These are phyloP conservation scores for Cenococcum geophilum DNA, from an alignment of 495 filamentous ascomycete genomes.

Conservation along the genomic window DNA sequence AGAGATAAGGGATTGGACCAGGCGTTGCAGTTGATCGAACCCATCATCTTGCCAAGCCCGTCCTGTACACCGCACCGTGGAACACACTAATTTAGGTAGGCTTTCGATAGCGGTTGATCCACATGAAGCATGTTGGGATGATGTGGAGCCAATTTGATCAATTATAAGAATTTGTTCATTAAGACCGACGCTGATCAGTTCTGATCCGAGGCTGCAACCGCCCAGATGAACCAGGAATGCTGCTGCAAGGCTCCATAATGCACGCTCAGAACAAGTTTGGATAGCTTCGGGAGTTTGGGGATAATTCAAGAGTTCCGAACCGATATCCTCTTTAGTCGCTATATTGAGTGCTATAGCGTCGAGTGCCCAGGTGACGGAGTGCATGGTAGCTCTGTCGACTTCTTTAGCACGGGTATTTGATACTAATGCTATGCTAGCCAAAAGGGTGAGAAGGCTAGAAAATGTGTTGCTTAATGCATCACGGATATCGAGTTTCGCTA, in stretches of 20 bases:
- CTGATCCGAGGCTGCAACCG: constrained; percentile 8
- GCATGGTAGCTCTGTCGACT: background rate
- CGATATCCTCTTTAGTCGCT: constrained; percentile 10
- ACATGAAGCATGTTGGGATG: constrained; percentile 5
- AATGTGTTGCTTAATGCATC: constrained; percentile 27
- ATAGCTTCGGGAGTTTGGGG: constrained; percentile 10
- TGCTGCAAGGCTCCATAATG: constrained; percentile 16
- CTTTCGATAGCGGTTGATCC: constrained; percentile 3
- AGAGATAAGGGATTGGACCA: constrained; percentile 11
- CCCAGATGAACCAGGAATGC: constrained; percentile 16
- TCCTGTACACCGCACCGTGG: constrained; percentile 17
- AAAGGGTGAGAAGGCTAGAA: constrained; percentile 23
- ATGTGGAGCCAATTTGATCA: constrained; percentile 9
- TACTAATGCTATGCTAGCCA: constrained; percentile 18
- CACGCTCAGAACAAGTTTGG: constrained; percentile 13
- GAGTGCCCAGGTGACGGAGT: constrained; percentile 15
- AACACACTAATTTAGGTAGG: constrained; percentile 21
- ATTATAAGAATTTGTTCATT: background rate
- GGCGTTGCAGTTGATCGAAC: constrained; percentile 22
- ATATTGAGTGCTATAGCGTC: constrained; percentile 18
- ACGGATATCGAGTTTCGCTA: constrained; percentile 15
- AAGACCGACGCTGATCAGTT: constrained; percentile 5
- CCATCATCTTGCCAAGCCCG: constrained; percentile 21
- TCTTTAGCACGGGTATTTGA: background rate
- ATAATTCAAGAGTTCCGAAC: constrained; percentile 7